Evolutionary conservation across 169 alveolate genomes (phyloP).

Genomic region (Besnoitia besnoiti): DNA sequence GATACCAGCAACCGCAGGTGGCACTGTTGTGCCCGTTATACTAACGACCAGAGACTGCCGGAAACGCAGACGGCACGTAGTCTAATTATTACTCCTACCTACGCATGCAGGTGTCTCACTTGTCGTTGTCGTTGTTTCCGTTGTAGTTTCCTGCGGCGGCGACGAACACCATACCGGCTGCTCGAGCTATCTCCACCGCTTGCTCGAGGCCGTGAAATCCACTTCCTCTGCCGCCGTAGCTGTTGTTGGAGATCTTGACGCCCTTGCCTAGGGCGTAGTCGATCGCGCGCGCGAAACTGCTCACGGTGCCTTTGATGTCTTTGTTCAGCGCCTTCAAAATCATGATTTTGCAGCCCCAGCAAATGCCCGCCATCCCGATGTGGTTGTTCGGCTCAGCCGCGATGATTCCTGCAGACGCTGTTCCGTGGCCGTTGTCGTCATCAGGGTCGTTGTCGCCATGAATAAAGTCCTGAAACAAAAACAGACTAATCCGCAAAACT

Average conservation of each 20-base stretch:
- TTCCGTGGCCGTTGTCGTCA: slow-evolving; percentile 81
- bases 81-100: no score
- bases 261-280: slow-evolving; percentile 80
- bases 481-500: not conserved
- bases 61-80: no score
- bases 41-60: no score
- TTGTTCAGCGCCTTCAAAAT: slow-evolving; percentile 75
- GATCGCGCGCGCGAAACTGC: slow-evolving; percentile 76
- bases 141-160: slow-evolving; percentile 75
- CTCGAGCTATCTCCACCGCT: slow-evolving; percentile 69
- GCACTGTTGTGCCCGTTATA: no score
- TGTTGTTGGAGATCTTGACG: slow-evolving; percentile 75
- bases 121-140: slow-evolving; percentile 70
- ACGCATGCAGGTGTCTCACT: slow-evolving; percentile 58
- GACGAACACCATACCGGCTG: slow-evolving; percentile 71
- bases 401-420: slow-evolving; percentile 79
- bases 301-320: slow-evolving; percentile 76
- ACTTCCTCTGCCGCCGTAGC: slow-evolving; percentile 78
- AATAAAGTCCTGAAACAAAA: slow-evolving; percentile 72
- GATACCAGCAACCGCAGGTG: no score
- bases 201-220: slow-evolving; percentile 71
- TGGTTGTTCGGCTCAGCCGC: slow-evolving; percentile 78
- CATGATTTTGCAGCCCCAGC: slow-evolving; percentile 78
- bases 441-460: slow-evolving; percentile 71
- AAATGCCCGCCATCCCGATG: slow-evolving; percentile 78